phyloP scores from a whole-genome alignment of 2,329 filamentous ascomycete species.

The Nakataea oryzae region DNA sequence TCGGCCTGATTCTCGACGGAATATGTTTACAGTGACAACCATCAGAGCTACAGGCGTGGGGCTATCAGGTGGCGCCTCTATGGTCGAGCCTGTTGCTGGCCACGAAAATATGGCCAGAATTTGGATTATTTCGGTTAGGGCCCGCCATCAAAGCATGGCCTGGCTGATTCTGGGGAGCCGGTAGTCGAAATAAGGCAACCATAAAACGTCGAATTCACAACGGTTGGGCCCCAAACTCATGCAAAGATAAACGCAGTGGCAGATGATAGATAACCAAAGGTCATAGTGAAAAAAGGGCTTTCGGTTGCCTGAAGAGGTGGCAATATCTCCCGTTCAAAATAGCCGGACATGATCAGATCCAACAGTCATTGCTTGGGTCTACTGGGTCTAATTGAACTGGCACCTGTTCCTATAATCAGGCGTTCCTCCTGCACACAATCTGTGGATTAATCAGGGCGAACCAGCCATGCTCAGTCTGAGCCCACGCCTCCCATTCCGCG shows the following conservation, averaged over 20 bases:
- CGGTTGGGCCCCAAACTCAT: too few relatives aligned
- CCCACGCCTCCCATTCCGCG: background rate
- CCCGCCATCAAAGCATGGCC: background rate
- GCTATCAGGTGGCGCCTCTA: background rate
- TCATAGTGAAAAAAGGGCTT: too few relatives aligned
- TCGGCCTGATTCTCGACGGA: background rate
- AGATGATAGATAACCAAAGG: too few relatives aligned
- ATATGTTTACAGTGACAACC: background rate
- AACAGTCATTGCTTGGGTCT: too few relatives aligned
- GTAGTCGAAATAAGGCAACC: too few relatives aligned
- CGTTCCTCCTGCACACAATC: constrained; percentile 1
- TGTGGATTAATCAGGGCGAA: background rate
- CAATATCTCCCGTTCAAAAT: too few relatives aligned
- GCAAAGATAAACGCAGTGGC: too few relatives aligned
- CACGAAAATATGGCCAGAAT: background rate
- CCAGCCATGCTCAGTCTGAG: background rate
- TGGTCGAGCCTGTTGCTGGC: background rate
- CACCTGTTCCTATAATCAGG: too few relatives aligned
- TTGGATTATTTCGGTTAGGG: background rate
- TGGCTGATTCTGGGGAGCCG: background rate
- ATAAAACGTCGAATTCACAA: too few relatives aligned
- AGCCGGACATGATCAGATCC: too few relatives aligned
- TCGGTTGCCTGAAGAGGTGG: too few relatives aligned
- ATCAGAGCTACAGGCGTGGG: background rate
- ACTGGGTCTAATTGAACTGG: too few relatives aligned